Percentiles rank a stretch among this genome's conserved stretches.
These are phyloP conservation scores for Pholiota molesta DNA, from an alignment of 768 basidiomycete species.

Conservation along the genomic window DNA sequence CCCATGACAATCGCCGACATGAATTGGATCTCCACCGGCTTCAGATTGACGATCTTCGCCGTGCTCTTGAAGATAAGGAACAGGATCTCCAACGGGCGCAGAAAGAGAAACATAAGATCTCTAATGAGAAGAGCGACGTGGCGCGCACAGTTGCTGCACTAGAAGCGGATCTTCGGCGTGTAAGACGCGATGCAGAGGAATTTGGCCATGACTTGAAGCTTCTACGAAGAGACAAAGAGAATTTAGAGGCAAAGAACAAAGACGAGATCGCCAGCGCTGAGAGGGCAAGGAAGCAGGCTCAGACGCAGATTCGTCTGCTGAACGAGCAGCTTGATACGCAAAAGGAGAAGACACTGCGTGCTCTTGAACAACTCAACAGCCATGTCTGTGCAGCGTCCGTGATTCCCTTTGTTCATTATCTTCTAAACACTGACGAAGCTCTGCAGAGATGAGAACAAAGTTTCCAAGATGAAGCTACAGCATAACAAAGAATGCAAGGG, in stretches of 20 bases:
- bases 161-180: slow-evolving; percentile 74
- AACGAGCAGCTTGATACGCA: slow-evolving; percentile 67
- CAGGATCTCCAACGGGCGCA: slow-evolving; percentile 65
- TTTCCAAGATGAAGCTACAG: slow-evolving; percentile 58
- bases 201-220: slow-evolving; percentile 79
- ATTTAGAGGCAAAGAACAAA: slow-evolving; percentile 52
- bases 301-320: slow-evolving; percentile 65
- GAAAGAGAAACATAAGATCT: slow-evolving; percentile 64
- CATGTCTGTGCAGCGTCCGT: slow-evolving; percentile 68
- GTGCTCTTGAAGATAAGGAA: slow-evolving; percentile 61
- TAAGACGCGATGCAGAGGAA: slow-evolving; percentile 74
- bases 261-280: slow-evolving; percentile 62
- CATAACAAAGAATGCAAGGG: slow-evolving; percentile 92
- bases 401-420: neutral
- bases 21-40: slow-evolving; percentile 71
- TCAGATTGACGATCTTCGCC: slow-evolving; percentile 79
- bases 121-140: slow-evolving; percentile 66
- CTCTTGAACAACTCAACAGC: slow-evolving; percentile 48
- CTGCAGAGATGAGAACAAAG: slow-evolving; percentile 53
- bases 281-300: slow-evolving; percentile 66
- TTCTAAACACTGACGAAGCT: neutral
- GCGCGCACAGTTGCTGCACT: slow-evolving; percentile 65
- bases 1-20: slow-evolving; percentile 73
- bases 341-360: slow-evolving; percentile 47
- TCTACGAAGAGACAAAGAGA: slow-evolving; percentile 70